Conservation (phyloP, 2,329 filamentous ascomycete genomes). For the Colletotrichum sp. region DNA sequence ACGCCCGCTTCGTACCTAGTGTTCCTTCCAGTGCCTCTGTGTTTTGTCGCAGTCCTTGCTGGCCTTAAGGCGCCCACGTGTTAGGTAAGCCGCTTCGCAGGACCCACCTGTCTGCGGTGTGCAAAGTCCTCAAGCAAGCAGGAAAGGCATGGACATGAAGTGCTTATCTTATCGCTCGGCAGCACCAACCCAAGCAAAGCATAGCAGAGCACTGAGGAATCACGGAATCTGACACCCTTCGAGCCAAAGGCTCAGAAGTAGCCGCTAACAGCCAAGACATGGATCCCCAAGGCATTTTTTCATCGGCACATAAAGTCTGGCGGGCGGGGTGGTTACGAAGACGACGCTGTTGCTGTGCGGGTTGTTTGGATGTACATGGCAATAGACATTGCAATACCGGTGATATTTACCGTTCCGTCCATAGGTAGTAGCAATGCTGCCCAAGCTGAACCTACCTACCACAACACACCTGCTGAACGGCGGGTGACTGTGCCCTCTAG, state of each 20-base stretch:
- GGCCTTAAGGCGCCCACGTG: neutral
- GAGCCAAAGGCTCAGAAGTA: conserved; percentile 1
- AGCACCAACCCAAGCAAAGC: neutral
- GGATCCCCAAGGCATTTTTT: conserved; percentile 17
- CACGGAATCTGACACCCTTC: conserved; percentile 10
- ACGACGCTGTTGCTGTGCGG: neutral
- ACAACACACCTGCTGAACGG: neutral
- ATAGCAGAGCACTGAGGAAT: neutral
- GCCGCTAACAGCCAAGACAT: conserved; percentile 19
- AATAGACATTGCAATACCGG: neutral
- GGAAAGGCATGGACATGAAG: neutral
- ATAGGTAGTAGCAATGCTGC: neutral
- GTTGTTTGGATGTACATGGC: neutral
- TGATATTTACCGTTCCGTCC: neutral
- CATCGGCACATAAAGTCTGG: conserved; percentile 12
- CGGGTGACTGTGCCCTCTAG: neutral
- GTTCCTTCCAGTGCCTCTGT: neutral
- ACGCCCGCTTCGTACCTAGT: neutral
- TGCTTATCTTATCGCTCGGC: neutral
- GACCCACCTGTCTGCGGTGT: neutral
- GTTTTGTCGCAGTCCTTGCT: neutral
- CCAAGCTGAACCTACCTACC: neutral
- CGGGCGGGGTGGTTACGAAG: neutral
- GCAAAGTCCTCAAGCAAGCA: neutral
- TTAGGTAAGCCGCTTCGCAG: neutral